phyloP scores from a whole-genome alignment of 495 filamentous ascomycete genomes.

The Margaritispora aquatica region DNA sequence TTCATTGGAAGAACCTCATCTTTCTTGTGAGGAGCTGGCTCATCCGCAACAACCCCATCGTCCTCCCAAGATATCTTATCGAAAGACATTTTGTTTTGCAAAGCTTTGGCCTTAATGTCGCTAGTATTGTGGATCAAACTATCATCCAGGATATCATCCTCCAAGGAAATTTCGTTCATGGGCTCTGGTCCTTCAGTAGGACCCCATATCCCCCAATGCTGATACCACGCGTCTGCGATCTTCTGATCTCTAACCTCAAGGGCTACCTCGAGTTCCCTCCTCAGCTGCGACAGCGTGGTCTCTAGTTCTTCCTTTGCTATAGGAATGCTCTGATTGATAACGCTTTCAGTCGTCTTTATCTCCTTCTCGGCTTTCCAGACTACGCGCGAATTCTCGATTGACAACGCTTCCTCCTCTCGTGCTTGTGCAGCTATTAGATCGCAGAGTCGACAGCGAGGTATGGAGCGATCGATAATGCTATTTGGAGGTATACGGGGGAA shows the following conservation, averaged over 20 bases:
- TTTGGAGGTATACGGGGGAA: slow-evolving; percentile 12
- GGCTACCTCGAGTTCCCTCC: not conserved
- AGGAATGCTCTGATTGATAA: slow-evolving; percentile 8
- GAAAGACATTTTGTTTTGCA: not conserved
- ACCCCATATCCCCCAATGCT: slow-evolving; percentile 20
- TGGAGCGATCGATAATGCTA: slow-evolving; percentile 12
- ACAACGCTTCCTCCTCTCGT: not conserved
- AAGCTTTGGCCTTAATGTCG: not conserved
- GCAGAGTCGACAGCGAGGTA: slow-evolving; percentile 22
- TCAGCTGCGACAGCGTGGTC: not conserved
- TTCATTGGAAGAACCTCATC: too few species aligned
- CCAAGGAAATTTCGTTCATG: not conserved
- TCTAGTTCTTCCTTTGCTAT: slow-evolving; percentile 3
- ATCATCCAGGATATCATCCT: too few species aligned
- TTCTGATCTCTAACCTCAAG: slow-evolving; percentile 4
- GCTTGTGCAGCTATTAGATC: slow-evolving; percentile 13
- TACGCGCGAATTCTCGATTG: not conserved
- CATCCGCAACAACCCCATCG: too few species aligned
- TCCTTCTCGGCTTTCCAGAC: slow-evolving; percentile 4
- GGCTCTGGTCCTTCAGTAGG: slow-evolving; percentile 1
- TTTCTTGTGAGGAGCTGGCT: too few species aligned
- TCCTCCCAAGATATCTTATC: not conserved
- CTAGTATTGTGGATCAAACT: too few species aligned
- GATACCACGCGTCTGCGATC: slow-evolving; percentile 8
- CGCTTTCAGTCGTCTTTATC: slow-evolving; percentile 1